These are phyloP conservation scores for Polytrichum commune DNA, from an alignment of 225 moss, liverwort and hornwort genomes.

Conservation along the genomic window DNA sequence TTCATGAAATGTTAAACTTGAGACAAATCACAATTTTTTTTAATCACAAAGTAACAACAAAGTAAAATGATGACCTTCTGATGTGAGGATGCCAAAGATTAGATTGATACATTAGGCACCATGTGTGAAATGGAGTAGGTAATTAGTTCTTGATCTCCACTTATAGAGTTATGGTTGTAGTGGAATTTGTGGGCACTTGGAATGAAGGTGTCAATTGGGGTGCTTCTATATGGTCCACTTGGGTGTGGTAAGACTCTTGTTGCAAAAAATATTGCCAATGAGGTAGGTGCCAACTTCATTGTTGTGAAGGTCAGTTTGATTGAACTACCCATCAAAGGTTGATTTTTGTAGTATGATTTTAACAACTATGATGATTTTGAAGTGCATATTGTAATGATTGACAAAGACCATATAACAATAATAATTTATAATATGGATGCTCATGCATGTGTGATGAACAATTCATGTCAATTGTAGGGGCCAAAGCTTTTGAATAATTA, in stretches of 20 bases:
- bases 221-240: slow-evolving; percentile 54
- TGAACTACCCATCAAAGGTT: neutral
- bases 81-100: neutral
- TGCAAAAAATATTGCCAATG: slow-evolving; percentile 63
- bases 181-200: slow-evolving; percentile 39
- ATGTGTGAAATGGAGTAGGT: too few species aligned
- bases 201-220: slow-evolving; percentile 51
- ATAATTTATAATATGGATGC: neutral
- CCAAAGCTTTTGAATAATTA: slow-evolving; percentile 60
- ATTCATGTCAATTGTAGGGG: slow-evolving; percentile 23
- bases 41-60: neutral
- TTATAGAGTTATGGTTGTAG: neutral
- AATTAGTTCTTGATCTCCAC: neutral
- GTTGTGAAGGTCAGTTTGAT: slow-evolving; percentile 41
- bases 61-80: neutral
- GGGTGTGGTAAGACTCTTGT: slow-evolving; percentile 66
- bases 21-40: neutral
- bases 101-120: neutral
- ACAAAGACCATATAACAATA: neutral
- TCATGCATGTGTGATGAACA: neutral
- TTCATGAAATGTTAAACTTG: neutral
- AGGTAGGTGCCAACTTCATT: slow-evolving; percentile 63
- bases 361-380: neutral
- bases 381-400: neutral
- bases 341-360: neutral